Percentiles rank a stretch among this genome's conserved stretches.
Evolutionary conservation across 2,329 filamentous ascomycete species (phyloP).

Genomic region (Aspergillus sp.): DNA sequence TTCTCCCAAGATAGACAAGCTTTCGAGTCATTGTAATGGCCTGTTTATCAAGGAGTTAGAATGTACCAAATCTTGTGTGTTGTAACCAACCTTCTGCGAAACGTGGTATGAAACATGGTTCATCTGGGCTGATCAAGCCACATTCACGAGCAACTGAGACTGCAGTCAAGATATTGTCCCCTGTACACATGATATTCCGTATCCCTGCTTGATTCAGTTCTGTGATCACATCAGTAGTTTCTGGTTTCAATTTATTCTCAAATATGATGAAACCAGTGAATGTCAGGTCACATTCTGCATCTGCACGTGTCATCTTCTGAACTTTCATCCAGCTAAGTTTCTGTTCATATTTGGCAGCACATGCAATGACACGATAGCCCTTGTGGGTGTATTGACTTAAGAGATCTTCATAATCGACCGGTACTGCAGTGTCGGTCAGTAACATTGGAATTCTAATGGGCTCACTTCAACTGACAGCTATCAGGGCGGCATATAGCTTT

Average conservation of each 20-base stretch:
- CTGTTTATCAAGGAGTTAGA: slow-evolving; percentile 27
- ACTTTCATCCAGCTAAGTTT: slow-evolving; percentile 91
- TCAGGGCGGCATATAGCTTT: slow-evolving; percentile 81
- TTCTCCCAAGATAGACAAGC: slow-evolving; percentile 82
- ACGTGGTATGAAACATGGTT: slow-evolving; percentile 88
- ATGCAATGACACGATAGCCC: slow-evolving; percentile 93
- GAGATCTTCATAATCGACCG: slow-evolving; percentile 81
- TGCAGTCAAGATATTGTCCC: slow-evolving; percentile 94
- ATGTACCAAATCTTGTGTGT: background rate
- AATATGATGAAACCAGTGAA: slow-evolving; percentile 98
- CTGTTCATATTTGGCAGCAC: slow-evolving; percentile 78
- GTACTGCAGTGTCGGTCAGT: slow-evolving; percentile 49
- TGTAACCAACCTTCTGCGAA: slow-evolving; percentile 61
- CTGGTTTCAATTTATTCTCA: slow-evolving; percentile 94
- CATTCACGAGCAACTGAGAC: slow-evolving; percentile 94
- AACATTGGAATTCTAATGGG: slow-evolving; percentile 1
- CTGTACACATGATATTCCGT: slow-evolving; percentile 89
- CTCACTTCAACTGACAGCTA: slow-evolving; percentile 54
- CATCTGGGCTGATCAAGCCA: slow-evolving; percentile 67
- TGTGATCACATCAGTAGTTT: slow-evolving; percentile 70
- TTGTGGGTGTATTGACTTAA: slow-evolving; percentile 88
- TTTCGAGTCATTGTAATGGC: slow-evolving; percentile 65
- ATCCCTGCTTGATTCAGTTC: slow-evolving; percentile 81
- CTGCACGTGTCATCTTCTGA: slow-evolving; percentile 82
- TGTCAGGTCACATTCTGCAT: slow-evolving; percentile 75